These are phyloP conservation scores for Pseudogymnoascus sp. DNA, from an alignment of 2,329 filamentous ascomycete species.

Conservation along the genomic window DNA sequence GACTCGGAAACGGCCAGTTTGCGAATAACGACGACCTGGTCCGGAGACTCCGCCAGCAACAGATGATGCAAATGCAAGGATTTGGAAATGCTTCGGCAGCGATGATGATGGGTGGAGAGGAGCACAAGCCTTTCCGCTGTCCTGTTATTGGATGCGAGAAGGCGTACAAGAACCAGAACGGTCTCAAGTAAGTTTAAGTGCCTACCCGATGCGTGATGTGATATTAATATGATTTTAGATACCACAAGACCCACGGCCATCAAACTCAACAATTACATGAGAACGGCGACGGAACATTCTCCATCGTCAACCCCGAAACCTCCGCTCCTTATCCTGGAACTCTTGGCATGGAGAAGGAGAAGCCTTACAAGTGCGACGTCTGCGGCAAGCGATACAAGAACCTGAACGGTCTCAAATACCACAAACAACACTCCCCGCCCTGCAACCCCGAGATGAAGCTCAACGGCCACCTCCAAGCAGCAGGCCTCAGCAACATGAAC, in stretches of 20 bases:
- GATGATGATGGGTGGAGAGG: constrained; percentile 64
- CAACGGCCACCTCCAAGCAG: constrained; percentile 28
- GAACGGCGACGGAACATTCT: constrained; percentile 94
- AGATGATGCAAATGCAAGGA: constrained; percentile 36
- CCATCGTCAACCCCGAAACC: constrained; percentile 94
- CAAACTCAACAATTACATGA: constrained; percentile 95
- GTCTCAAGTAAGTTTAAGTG: constrained; percentile 66
- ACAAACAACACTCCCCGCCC: constrained; percentile 75
- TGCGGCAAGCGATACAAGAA: constrained; percentile 99
- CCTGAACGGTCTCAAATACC: constrained; percentile 94
- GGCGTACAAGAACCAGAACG: constrained; percentile 99
- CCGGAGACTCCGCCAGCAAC: constrained; percentile 56
- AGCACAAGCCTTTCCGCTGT: constrained; percentile 96
- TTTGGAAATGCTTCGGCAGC: constrained; percentile 33
- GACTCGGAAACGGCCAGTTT: constrained; percentile 57
- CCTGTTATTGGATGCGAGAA: constrained; percentile 98
- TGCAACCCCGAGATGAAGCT: constrained; percentile 77
- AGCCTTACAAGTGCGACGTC: constrained; percentile 93
- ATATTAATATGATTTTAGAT: constrained; percentile 36
- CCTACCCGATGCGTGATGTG: neutral
- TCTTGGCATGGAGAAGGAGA: constrained; percentile 99
- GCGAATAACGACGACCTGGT: constrained; percentile 65
- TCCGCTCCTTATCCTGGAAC: constrained; percentile 92
- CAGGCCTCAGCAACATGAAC: constrained; percentile 31
- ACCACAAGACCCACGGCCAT: constrained; percentile 78